Evolutionary conservation across 2,329 filamentous ascomycete genomes (phyloP).

Genomic region (Exophiala lecanii-corni): DNA sequence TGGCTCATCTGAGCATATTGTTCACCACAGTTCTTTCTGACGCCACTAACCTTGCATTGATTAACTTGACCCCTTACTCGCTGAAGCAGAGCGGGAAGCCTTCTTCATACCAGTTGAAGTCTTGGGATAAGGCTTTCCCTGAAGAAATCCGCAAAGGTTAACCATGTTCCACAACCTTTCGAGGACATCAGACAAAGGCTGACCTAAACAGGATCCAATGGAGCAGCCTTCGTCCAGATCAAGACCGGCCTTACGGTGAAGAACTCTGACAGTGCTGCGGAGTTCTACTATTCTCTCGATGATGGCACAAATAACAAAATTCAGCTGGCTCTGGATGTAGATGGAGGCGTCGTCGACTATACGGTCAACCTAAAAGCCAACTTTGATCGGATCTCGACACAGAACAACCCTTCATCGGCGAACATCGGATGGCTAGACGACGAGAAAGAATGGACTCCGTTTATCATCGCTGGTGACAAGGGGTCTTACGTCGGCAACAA

Average conservation of each 20-base stretch:
- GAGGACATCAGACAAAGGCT: not conserved
- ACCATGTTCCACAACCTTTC: not conserved
- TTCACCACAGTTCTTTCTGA: not conserved
- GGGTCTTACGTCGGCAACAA: slow-evolving; percentile 34
- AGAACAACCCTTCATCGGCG: slow-evolving; percentile 7
- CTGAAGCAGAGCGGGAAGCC: slow-evolving; percentile 1
- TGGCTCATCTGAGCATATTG: not conserved
- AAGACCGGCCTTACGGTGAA: not conserved
- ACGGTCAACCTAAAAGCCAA: slow-evolving; percentile 1
- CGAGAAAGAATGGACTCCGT: slow-evolving; percentile 18
- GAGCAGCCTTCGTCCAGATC: not conserved
- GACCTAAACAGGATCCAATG: not conserved
- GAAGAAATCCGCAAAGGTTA: slow-evolving; percentile 1
- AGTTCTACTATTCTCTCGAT: slow-evolving; percentile 1
- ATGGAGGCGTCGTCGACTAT: not conserved
- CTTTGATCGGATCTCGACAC: slow-evolving; percentile 26
- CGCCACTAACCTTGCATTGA: not conserved
- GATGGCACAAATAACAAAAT: slow-evolving; percentile 1
- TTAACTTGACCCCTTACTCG: slow-evolving; percentile 1
- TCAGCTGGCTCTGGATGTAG: slow-evolving; percentile 2
- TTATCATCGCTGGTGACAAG: slow-evolving; percentile 34
- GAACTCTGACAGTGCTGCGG: not conserved
- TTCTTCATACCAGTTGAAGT: slow-evolving; percentile 2
- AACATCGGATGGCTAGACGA: slow-evolving; percentile 2
- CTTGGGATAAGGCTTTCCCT: not conserved